A percentile compares a stretch with the other conserved stretches of the same genome.
Evolutionary conservation across 2,329 filamentous ascomycete species (phyloP).

Genomic region (Apiospora aurea): DNA sequence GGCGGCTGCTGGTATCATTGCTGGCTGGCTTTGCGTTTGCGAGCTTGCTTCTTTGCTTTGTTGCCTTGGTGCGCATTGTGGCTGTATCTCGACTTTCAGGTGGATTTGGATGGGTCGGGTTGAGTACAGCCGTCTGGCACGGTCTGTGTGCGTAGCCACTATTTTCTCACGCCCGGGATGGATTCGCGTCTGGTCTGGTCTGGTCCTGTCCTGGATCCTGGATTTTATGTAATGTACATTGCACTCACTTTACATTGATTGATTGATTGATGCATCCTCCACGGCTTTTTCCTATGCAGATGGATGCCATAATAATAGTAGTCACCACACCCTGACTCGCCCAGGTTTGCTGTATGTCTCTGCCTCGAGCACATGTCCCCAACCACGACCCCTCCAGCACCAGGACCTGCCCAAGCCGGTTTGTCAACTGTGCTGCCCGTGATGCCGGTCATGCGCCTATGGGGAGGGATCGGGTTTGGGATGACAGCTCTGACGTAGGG

Average conservation of each 20-base stretch:
- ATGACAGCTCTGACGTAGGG: conserved; percentile 23
- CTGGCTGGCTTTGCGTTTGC: neutral
- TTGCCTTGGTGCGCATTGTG: conserved; percentile 12
- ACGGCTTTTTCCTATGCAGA: neutral
- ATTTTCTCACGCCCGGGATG: conserved; percentile 7
- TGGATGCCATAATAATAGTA: neutral
- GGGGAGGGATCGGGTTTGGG: conserved; percentile 9
- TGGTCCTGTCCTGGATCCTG: neutral
- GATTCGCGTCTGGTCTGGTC: neutral
- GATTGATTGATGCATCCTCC: no score
- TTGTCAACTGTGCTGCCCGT: neutral
- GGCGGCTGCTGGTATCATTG: conserved; percentile 9
- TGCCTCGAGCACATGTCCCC: conserved; percentile 12
- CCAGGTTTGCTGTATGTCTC: conserved; percentile 4
- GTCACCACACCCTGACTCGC: neutral
- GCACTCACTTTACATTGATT: no score
- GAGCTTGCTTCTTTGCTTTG: neutral
- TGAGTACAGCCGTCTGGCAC: neutral
- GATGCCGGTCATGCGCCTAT: conserved; percentile 20
- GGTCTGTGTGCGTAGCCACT: conserved; percentile 11
- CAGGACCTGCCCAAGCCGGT: neutral
- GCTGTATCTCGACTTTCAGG: conserved; percentile 11
- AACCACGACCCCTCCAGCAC: neutral
- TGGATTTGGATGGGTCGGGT: conserved; percentile 12
- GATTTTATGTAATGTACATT: neutral